Evolutionary conservation across 2,329 filamentous ascomycete genomes (phyloP), one percentile per base, ranked within the genome.

Genomic region (Penicillium occitanis): DNA sequence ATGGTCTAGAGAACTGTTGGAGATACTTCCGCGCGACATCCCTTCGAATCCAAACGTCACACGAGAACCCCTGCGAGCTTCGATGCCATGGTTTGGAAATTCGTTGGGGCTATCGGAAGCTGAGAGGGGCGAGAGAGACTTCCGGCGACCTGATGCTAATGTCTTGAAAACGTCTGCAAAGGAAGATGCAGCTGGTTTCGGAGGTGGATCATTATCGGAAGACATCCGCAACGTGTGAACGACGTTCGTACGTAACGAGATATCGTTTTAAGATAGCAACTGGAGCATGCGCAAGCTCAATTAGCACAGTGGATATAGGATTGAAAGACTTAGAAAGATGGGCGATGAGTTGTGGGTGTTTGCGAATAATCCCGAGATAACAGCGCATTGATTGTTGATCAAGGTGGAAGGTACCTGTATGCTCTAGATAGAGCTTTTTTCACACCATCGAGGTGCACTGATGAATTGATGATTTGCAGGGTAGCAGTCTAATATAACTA

Each of bases 111-210:
- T 76, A 57, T 76, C 75, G 48, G 71, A 71, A 46, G 72, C 63
- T 35, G 76, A 76, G 25, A 77, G 69, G 6, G 77, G 74, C 10
- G 78, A 78, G 63, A 75, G 73, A 30, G 76, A 77, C 73, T 78
- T 79, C 7, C 77, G 73, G 66, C 77, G 77, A 59, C 73, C 72
- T 61, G 75, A 73, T 66, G 75, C 76, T 80, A 80, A 63, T 48
- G 78, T 78, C 69, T 79, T 79, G 69, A 80, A 79, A 44, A 80
- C 79, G 75, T 79, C 78, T 65, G 77, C 77, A 68, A 80, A 76
- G 35, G 77, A 76, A 64, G 78, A 73, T 64, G 77, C 73, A 55
- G 74, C 78, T 66, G 74, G 71, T 66, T 76, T 73, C 35, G 75
- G 73, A 62, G 73, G 70, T 67, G 73, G 70, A 75, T 70, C 78